Base-by-base conservation (phyloP, 164 flowering plant genomes). In the Houttuynia cordata region DNA sequence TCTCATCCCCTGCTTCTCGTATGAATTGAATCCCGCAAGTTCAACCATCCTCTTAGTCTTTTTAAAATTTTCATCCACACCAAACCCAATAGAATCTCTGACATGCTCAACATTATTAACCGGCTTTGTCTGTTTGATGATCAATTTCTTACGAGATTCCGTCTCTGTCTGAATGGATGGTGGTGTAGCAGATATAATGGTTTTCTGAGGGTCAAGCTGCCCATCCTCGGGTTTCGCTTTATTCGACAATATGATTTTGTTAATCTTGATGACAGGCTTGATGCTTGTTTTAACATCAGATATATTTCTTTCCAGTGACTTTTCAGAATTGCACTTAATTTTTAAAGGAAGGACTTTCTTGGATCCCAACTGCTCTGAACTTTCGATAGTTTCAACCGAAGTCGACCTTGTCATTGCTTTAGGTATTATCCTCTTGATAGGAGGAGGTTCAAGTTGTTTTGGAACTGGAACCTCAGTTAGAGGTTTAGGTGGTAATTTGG, bases 1-100 rank as follows among this genome's bases (percentile, higher is more conserved):
- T 59, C 63, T 68, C 56, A 37, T 71, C 25, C 81, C 88, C 40
- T 71, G 75, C 66, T 70, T 78, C 58, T 71, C 67, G 14, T 54
- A 78, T 51, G 60, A 76, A 54, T 81, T 83, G 60, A 77, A 67
- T 65, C 79, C 73, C 25, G 95, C 74, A 53, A 87, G 66, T 49
- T 87, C 93, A 61, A 71, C 76, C 54, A 85, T 87, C 71, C 75
- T 92, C 71, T 82, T 85, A 18, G 85, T 82, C 74, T 88, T 88
- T 55, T 78, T 68, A 68, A 65, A 72, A 49, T 81, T 64, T 20
- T 68, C 73, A 25, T 65, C 90, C 58, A 64, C 17, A 18, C 69
- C 81, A 67, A 73, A 25, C 66, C 75, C 70, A 49, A 70, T 83
- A 63, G 76, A 86, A 53, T 75, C 77, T 72, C 79, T 75, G 34